Base-by-base conservation (phyloP, 2,329 filamentous ascomycete genomes). In the Monilinia polystroma region DNA sequence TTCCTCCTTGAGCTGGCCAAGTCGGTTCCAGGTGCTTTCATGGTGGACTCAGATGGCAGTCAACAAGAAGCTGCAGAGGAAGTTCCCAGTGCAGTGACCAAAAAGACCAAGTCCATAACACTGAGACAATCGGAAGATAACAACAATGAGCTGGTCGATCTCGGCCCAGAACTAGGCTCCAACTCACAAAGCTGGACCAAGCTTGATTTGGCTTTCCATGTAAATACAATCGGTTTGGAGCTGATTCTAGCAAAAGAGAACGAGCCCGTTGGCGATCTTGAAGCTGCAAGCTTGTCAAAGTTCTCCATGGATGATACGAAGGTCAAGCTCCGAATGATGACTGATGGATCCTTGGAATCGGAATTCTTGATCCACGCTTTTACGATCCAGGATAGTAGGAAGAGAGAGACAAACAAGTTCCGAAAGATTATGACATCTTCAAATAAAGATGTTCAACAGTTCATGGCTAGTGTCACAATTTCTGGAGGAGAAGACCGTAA, bases 391-490 rank as follows among this genome's bases (percentile, higher is more conserved):
- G 95, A 99, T 77, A 97, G 90, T 70, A 89, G 96, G n/a, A 88
- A 87, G 5, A 86, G 87, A 64, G 93, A 96, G 73, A 91, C 90
- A 6, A 99, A 97, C 81, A 97, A 96, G 76, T 99, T 96, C 83
- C 88, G 93, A 62, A 96, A 94, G 77, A 97, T 99, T 79, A 98
- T 99, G 95, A 93, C 93, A 1, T 89, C 96, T 66, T 93, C 93
- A 75, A 98, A 97, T 78, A 94, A 93, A 72, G 90, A 93, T 66
- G 93, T 95, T 56, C 93, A 98, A 77, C 96, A 99, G 73, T 93
- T 99, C 75, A 99, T 99, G 95, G 95, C 95, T 23, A 97, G 91
- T 76, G 81, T 99, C 4, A 96, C 93, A 0, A 96, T 99, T 78
- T 93, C 93, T 0, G 91, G 93, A 20, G 93, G 93, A 4, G 82